Evolutionary conservation across 2,329 filamentous ascomycete genomes (phyloP).

Genomic region (Fusarium sarcochroum): DNA sequence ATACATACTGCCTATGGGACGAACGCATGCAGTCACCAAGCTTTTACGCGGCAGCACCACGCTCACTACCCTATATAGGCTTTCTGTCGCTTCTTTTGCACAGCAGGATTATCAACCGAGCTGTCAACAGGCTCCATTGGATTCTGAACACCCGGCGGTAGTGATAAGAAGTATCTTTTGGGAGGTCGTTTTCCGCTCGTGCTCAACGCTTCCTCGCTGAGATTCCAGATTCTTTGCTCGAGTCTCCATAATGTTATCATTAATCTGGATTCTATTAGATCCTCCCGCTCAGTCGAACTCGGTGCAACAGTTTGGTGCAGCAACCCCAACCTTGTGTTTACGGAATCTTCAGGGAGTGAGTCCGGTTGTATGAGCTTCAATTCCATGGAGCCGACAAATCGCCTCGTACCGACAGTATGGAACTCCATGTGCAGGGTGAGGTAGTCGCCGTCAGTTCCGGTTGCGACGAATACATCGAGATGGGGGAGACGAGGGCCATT

Average conservation of each 20-base stretch:
- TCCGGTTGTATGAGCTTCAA: slow-evolving; percentile 2
- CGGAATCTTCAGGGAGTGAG: not conserved
- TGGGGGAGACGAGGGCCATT: slow-evolving; percentile 42
- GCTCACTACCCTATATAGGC: not conserved
- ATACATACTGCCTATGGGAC: not conserved
- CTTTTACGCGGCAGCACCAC: not conserved
- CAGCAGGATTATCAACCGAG: not conserved
- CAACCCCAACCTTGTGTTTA: too few relatives aligned
- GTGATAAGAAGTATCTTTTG: too few relatives aligned
- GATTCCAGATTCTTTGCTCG: slow-evolving; percentile 78
- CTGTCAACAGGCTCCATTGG: not conserved
- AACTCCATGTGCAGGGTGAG: slow-evolving; percentile 36
- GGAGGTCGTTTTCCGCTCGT: too few relatives aligned
- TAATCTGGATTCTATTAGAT: too few relatives aligned
- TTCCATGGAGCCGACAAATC: slow-evolving; percentile 35
- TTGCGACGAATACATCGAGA: slow-evolving; percentile 43
- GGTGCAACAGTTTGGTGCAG: not conserved
- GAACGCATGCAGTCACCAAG: not conserved
- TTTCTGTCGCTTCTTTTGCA: not conserved
- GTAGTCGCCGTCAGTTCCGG: not conserved
- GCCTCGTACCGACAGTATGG: slow-evolving; percentile 44
- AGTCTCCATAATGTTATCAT: slow-evolving; percentile 58
- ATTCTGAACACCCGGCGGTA: not conserved
- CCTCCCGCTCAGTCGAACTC: not conserved
- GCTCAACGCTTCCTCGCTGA: too few relatives aligned